phyloP scores from a whole-genome alignment of 75 land plant species.

The Cunninghamia lanceolata region DNA sequence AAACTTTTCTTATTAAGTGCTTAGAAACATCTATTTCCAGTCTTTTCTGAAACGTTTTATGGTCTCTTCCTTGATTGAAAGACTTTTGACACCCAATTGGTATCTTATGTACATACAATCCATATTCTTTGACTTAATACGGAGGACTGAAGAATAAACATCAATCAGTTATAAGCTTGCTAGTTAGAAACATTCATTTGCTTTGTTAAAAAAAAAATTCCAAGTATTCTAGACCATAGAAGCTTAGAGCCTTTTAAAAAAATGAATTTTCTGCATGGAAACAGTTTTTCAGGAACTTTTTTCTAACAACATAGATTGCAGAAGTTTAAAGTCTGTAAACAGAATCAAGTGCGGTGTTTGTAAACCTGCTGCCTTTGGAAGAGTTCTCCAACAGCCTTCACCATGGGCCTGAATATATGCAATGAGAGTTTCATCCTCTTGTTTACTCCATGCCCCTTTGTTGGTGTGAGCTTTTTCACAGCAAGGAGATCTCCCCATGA shows the following conservation, averaged over 20 bases:
- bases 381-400: constrained; percentile 24
- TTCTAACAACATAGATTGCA: too few relatives aligned
- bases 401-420: constrained; percentile 22
- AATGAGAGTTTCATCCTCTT: constrained; percentile 20
- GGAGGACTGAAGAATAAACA: too few relatives aligned
- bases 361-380: constrained; percentile 22
- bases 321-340: neutral
- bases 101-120: too few relatives aligned
- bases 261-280: neutral
- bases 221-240: too few relatives aligned
- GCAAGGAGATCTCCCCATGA: constrained; percentile 23
- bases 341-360: neutral
- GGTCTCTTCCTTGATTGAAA: too few relatives aligned
- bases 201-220: too few relatives aligned
- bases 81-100: too few relatives aligned
- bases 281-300: neutral
- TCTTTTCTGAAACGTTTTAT: too few relatives aligned
- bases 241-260: neutral
- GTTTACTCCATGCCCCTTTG: constrained; percentile 27
- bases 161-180: too few relatives aligned
- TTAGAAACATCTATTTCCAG: neutral
- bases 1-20: too few relatives aligned
- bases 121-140: too few relatives aligned
- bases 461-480: constrained; percentile 25
- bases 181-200: too few relatives aligned